phyloP scores from a whole-genome alignment of 495 filamentous ascomycete genomes.

The Hypomontagnella submonticulosa region DNA sequence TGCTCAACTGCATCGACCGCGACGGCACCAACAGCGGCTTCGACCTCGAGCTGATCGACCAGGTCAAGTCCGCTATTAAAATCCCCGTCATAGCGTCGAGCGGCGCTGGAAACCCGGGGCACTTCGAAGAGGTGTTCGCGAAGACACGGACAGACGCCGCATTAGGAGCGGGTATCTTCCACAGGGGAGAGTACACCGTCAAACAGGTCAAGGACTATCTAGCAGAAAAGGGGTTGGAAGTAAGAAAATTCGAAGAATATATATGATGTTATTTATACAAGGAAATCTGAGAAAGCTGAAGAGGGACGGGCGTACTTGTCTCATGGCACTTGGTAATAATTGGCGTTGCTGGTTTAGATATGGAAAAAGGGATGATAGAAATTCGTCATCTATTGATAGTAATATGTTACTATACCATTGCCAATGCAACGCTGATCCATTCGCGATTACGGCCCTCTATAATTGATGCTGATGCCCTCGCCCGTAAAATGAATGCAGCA shows the following conservation, averaged over 20 bases:
- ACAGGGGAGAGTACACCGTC: constrained; percentile 93
- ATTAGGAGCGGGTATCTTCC: constrained; percentile 96
- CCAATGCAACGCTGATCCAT: constrained; percentile 26
- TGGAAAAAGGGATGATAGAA: constrained; percentile 21
- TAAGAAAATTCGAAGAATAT: constrained; percentile 75
- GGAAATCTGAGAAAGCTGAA: constrained; percentile 14
- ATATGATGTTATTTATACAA: constrained; percentile 37
- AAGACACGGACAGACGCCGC: constrained; percentile 91
- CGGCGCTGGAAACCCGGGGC: constrained; percentile 87
- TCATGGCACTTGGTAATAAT: constrained; percentile 15
- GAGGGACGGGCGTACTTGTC: constrained; percentile 25
- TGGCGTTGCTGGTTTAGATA: constrained; percentile 34
- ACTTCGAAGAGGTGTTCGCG: constrained; percentile 92
- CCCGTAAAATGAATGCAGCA: constrained; percentile 30
- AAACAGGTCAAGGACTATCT: constrained; percentile 91
- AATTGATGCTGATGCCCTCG: constrained; percentile 1
- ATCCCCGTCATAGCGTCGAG: constrained; percentile 97
- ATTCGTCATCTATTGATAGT: constrained; percentile 41
- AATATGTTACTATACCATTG: constrained; percentile 35
- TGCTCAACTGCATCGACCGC: constrained; percentile 97
- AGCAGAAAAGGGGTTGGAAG: constrained; percentile 73
- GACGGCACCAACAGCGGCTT: constrained; percentile 96
- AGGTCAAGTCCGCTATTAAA: constrained; percentile 82
- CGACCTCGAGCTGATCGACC: constrained; percentile 88
- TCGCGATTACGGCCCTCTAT: constrained; percentile 23